These are phyloP conservation scores for Lachnellula hyalina DNA, from an alignment of 2,329 filamentous ascomycete genomes.

Conservation along the genomic window DNA sequence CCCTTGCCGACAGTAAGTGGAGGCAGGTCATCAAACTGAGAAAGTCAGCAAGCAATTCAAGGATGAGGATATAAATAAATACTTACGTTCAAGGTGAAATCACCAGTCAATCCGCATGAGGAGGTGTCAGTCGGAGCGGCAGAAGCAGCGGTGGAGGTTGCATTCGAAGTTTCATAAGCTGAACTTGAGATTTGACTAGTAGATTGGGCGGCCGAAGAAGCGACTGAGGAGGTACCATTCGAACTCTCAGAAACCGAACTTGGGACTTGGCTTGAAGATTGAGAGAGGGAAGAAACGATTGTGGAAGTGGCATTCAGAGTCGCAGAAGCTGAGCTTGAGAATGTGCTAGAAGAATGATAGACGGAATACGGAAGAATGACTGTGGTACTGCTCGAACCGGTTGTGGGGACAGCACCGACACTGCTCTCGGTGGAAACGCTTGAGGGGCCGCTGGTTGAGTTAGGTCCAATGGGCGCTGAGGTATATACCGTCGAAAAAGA, in stretches of 20 bases:
- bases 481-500: neutral
- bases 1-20: slow-evolving; percentile 19
- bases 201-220: neutral
- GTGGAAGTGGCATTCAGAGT: neutral
- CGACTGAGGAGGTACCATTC: neutral
- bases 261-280: neutral
- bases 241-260: neutral
- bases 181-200: neutral
- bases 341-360: neutral
- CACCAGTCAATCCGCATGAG: slow-evolving; percentile 24
- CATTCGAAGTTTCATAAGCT: neutral
- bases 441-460: neutral
- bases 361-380: neutral
- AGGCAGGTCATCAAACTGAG: slow-evolving; percentile 30
- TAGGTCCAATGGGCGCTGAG: neutral
- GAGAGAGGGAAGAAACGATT: neutral
- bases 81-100: slow-evolving; percentile 27
- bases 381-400: neutral
- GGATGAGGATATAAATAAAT: neutral
- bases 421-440: neutral
- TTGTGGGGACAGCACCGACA: neutral
- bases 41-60: slow-evolving; percentile 6
- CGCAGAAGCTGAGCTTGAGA: neutral
- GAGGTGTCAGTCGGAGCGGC: slow-evolving; percentile 7
- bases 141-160: slow-evolving; percentile 8